Evolutionary conservation across 495 filamentous ascomycete genomes (phyloP), one percentile per base, ranked within the genome.

Genomic region (Neurospora tetrasperma): DNA sequence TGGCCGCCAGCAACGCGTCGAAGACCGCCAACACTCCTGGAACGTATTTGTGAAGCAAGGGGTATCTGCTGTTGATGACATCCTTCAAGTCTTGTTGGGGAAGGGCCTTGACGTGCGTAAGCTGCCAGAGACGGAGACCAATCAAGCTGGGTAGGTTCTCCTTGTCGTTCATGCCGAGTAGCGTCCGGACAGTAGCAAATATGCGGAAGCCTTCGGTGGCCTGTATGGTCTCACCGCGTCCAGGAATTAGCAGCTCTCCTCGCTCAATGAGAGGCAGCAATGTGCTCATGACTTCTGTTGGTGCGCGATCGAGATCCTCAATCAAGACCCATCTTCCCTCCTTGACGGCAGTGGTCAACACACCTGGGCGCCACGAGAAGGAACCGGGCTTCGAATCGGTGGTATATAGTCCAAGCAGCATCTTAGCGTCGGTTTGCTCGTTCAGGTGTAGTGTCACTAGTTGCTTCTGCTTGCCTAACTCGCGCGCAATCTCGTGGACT

Each of bases 291-390:
- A 98, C 91, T 79, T 98, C 96, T 72, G 91, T 94, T n/a, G 96
- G 94, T 20, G 96, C 96, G 70, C 95, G 91, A 79, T 99, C 92
- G 39, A 99, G 86, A 79, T 99, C 96, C 83, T 99, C 96, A 71
- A 99, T 94, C 71, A 98, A 83, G 6, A 99, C 90, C 96, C 96
- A 98, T 77, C 94, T 88, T 59, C 96, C 96, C 83, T 98, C 95
- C 78, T 86, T 90, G 3, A 97, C 93, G 16, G 96, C 96, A 44
- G 93, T 96, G 0, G 95, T 97, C 73, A 99, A 83, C 14, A 98
- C 91, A 81, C 96, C 96, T n/a, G 96, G 89, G 70, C 90, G 89
- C 96, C 96, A 99, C 39, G 85, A 87, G 76, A 98, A 98, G 4
- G 93, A 92, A 0, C 94, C 96, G 8, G 93, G 93, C 62, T 90